A percentile compares a stretch with the other conserved stretches of the same genome.
These are phyloP conservation scores for Solanum virginianum DNA, from an alignment of 257 asterid genomes.

Conservation along the genomic window DNA sequence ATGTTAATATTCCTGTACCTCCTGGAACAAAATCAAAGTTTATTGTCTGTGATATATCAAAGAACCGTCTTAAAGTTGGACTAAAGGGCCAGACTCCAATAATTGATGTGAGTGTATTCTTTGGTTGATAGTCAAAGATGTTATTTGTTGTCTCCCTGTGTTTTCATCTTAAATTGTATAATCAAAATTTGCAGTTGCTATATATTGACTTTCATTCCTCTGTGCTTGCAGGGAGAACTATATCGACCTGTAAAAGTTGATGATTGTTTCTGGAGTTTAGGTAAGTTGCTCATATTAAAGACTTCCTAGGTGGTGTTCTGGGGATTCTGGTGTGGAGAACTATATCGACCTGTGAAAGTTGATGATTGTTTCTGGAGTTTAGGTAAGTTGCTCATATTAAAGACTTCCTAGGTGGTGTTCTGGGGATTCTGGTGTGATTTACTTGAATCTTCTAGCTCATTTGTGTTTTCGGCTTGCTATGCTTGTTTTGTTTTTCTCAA, in stretches of 20 bases:
- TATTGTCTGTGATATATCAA: conserved; percentile 23
- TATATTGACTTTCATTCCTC: background rate
- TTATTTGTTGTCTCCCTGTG: background rate
- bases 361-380: conserved; percentile 88
- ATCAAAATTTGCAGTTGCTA: background rate
- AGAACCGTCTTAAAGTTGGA: conserved; percentile 28
- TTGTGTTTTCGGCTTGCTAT: background rate
- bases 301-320: background rate
- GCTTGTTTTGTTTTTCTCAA: background rate
- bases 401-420: background rate
- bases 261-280: conserved; percentile 84
- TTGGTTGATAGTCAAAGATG: background rate
- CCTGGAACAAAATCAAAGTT: conserved; percentile 36
- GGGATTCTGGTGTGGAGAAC: conserved; percentile 15
- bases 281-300: conserved; percentile 17
- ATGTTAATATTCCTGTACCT: conserved; percentile 50
- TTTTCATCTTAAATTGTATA: background rate
- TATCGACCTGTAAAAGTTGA: conserved; percentile 54
- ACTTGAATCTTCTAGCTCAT: background rate
- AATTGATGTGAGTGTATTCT: conserved; percentile 18
- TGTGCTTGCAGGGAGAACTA: conserved; percentile 56
- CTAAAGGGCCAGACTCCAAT: conserved; percentile 35
- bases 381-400: conserved; percentile 28
- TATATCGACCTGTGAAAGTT: conserved; percentile 46
- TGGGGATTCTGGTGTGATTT: background rate